Conservation (phyloP, 2,329 filamentous ascomycete species). For the Dothistroma septosporum region DNA sequence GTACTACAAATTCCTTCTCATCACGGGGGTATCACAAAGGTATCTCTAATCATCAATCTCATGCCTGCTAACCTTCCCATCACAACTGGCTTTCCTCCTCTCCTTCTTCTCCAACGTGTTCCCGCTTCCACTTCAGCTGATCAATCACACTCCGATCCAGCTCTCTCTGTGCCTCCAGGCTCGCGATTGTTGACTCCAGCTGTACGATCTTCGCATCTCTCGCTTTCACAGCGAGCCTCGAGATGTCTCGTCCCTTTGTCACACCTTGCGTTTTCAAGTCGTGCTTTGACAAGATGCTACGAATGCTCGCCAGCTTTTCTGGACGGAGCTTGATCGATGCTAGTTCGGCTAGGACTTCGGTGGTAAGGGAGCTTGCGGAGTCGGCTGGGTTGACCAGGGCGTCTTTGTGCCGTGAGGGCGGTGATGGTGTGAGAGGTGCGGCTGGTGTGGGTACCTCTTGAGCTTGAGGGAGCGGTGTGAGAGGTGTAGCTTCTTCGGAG, state of each 20-base stretch:
- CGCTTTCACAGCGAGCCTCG: constrained; percentile 57
- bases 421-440: constrained; percentile 20
- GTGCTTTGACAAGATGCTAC: constrained; percentile 51
- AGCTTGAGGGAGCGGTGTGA: constrained; percentile 2
- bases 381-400: constrained; percentile 27
- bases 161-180: constrained; percentile 54
- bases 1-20: not conserved
- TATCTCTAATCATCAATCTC: not conserved
- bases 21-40: not conserved
- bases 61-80: not conserved
- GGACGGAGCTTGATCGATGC: constrained; percentile 16
- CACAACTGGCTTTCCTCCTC: constrained; percentile 10
- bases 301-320: constrained; percentile 37
- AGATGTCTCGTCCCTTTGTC: constrained; percentile 61
- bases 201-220: constrained; percentile 63
- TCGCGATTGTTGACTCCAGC: constrained; percentile 61
- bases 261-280: constrained; percentile 59
- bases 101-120: constrained; percentile 2
- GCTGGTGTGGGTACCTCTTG: constrained; percentile 3
- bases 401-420: constrained; percentile 24
- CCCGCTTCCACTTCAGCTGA: constrained; percentile 35
- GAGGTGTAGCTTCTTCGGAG: not conserved
- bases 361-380: constrained; percentile 23
- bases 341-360: constrained; percentile 25
- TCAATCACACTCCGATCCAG: constrained; percentile 50